These are phyloP conservation scores for Paxillus ammoniavirescens DNA, from an alignment of 768 basidiomycete species.

Conservation along the genomic window DNA sequence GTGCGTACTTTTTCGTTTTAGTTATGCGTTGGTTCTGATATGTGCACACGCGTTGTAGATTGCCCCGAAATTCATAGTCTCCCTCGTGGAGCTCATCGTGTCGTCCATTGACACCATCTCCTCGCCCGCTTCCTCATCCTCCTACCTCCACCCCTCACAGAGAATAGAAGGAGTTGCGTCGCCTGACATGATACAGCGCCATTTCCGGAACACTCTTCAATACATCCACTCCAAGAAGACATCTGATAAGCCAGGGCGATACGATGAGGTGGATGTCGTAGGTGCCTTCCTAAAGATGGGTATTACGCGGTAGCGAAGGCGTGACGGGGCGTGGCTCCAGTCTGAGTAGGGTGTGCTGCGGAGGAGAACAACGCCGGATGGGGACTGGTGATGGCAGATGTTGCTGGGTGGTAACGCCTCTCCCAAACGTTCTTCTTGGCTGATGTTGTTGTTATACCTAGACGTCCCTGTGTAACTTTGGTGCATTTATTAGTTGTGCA, in stretches of 20 bases:
- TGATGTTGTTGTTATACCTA: not conserved
- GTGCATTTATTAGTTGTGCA: too few species aligned
- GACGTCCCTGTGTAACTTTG: not conserved
- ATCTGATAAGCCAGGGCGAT: constrained; percentile 41
- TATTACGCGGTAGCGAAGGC: constrained; percentile 46
- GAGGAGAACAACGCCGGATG: not conserved
- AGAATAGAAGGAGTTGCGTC: constrained; percentile 91
- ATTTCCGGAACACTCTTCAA: constrained; percentile 87
- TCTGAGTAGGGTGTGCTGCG: not conserved
- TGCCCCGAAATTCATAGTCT: constrained; percentile 95
- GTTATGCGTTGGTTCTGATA: not conserved
- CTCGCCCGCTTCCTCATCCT: constrained; percentile 44
- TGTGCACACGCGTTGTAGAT: constrained; percentile 46
- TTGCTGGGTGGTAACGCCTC: not conserved
- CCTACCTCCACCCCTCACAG: constrained; percentile 83
- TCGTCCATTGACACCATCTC: constrained; percentile 91
- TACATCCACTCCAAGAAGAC: constrained; percentile 81
- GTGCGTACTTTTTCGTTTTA: constrained; percentile 45
- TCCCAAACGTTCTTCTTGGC: not conserved
- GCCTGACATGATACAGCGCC: constrained; percentile 90
- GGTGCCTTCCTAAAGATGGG: constrained; percentile 92
- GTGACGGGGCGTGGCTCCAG: not conserved
- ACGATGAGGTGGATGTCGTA: constrained; percentile 86
- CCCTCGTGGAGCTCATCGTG: constrained; percentile 92
- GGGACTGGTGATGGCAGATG: too few species aligned